These are phyloP conservation scores for Pilobolus umbonatus DNA, from an alignment of 192 early-diverging fungal species.

Conservation along the genomic window DNA sequence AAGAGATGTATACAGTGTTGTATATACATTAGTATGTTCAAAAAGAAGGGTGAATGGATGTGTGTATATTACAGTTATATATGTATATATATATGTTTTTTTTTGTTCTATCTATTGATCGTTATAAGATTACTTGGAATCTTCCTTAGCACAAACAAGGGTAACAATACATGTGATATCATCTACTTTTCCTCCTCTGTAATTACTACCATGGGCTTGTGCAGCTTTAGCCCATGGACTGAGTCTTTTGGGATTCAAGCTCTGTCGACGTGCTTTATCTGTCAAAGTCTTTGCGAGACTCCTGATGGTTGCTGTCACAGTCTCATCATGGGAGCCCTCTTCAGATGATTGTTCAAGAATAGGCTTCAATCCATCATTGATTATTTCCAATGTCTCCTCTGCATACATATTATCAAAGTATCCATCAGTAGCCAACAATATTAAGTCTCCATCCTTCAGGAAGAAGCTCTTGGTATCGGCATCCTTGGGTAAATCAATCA, in stretches of 20 bases:
- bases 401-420: conserved; percentile 60
- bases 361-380: conserved; percentile 34
- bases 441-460: conserved; percentile 54
- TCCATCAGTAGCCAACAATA: conserved; percentile 54
- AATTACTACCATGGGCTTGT: conserved; percentile 39
- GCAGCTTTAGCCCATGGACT: conserved; percentile 50
- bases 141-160: conserved; percentile 36
- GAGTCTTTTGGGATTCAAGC: conserved; percentile 42
- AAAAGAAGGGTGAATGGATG: too few relatives aligned
- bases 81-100: too few relatives aligned
- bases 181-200: conserved; percentile 51
- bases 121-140: too few relatives aligned
- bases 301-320: conserved; percentile 37
- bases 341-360: conserved; percentile 6
- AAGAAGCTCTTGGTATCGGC: conserved; percentile 44
- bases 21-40: too few relatives aligned
- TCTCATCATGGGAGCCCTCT: conserved; percentile 15
- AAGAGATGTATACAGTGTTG: too few relatives aligned
- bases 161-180: conserved; percentile 57
- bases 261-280: conserved; percentile 45
- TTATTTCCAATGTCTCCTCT: conserved; percentile 47
- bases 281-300: conserved; percentile 45
- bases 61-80: too few relatives aligned
- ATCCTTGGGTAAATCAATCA: conserved; percentile 55
- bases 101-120: too few relatives aligned